Percentiles rank a stretch among this genome's conserved stretches.
phyloP scores from a whole-genome alignment of 1,139 yeast species.

The Sugiyamaella paludigena region DNA sequence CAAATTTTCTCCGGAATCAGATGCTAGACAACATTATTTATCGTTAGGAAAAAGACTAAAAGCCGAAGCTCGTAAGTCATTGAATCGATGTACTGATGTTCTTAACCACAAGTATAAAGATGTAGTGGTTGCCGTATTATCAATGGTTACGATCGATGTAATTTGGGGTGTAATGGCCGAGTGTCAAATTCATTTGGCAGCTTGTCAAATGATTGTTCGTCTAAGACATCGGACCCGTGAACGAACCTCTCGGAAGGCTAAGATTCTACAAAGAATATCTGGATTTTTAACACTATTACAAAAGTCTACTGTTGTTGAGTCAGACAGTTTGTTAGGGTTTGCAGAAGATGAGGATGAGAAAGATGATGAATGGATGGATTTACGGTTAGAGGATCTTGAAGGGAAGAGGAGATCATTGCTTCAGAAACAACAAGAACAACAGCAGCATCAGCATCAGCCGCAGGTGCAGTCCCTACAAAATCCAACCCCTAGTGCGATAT shows the following conservation, averaged over 20 bases:
- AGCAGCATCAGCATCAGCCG: not conserved
- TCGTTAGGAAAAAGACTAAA: constrained; percentile 72
- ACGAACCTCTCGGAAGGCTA: constrained; percentile 70
- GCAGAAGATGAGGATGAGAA: constrained; percentile 17
- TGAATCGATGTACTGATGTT: constrained; percentile 54
- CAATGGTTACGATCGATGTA: constrained; percentile 85
- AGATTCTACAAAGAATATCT: constrained; percentile 72
- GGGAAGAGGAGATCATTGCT: constrained; percentile 1
- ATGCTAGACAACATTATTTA: constrained; percentile 64
- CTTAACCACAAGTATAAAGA: constrained; percentile 74
- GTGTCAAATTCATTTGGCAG: constrained; percentile 68
- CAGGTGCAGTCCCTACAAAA: not conserved
- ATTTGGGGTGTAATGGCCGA: constrained; percentile 93
- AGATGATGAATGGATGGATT: constrained; percentile 29
- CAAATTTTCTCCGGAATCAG: constrained; percentile 57
- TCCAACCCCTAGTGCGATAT: not conserved
- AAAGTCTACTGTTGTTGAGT: constrained; percentile 44
- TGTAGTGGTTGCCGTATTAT: constrained; percentile 75
- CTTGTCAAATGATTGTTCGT: constrained; percentile 73
- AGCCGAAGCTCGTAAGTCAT: constrained; percentile 68
- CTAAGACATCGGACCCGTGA: constrained; percentile 67
- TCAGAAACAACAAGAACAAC: not conserved
- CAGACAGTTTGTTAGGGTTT: constrained; percentile 20
- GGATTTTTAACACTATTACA: constrained; percentile 73
- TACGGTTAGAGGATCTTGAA: constrained; percentile 29